phyloP scores from a whole-genome alignment of 345 rosid genomes.

The Adansonia digitata region DNA sequence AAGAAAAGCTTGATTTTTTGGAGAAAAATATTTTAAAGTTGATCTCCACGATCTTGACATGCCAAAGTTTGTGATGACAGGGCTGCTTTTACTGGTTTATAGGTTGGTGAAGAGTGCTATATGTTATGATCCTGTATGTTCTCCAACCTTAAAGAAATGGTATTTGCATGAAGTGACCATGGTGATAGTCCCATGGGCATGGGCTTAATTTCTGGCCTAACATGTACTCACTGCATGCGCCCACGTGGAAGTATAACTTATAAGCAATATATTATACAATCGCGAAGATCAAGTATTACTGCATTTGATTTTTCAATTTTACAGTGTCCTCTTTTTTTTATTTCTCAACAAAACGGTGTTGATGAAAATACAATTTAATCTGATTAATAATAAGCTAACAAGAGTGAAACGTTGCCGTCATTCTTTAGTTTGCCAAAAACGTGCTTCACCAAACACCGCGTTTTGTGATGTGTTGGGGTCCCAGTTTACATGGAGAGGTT shows the following conservation, averaged over 20 bases:
- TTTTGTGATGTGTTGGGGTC: not conserved
- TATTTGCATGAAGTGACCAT: constrained; percentile 2
- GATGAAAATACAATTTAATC: too few relatives aligned
- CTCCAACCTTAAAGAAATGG: constrained; percentile 3
- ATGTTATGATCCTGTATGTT: not conserved
- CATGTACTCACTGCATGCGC: not conserved
- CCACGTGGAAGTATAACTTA: too few relatives aligned
- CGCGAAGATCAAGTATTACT: too few relatives aligned
- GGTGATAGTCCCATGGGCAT: not conserved
- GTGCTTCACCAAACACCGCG: constrained; percentile 1
- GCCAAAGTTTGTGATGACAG: not conserved
- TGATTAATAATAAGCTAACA: not conserved
- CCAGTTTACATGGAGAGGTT: not conserved
- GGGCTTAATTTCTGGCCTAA: not conserved
- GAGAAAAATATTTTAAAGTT: not conserved
- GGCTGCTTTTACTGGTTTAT: not conserved
- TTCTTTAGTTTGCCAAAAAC: not conserved
- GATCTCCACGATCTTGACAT: constrained; percentile 1
- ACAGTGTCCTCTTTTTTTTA: too few relatives aligned
- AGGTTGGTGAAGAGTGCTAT: constrained; percentile 9
- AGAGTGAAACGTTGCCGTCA: not conserved
- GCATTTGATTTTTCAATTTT: too few relatives aligned
- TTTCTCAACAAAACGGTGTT: too few relatives aligned
- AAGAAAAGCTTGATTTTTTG: not conserved
- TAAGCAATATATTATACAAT: too few relatives aligned